Evolutionary conservation across 768 basidiomycete species (phyloP).

Genomic region (Boletus reticuloceps): DNA sequence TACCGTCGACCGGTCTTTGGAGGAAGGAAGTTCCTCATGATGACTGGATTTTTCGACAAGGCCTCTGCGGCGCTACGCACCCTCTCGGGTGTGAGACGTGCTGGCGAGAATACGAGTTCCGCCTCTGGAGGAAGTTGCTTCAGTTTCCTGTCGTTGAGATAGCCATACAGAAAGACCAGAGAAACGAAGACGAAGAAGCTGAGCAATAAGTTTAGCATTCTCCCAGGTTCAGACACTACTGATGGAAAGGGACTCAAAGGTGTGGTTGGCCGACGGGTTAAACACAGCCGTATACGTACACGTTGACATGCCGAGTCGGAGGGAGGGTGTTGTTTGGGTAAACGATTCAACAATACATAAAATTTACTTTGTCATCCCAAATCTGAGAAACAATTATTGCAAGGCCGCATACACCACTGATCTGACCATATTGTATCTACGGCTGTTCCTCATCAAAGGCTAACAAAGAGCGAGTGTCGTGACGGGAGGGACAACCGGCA

Average conservation of each 20-base stretch:
- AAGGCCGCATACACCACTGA: no score
- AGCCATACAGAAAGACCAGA: conserved; percentile 36
- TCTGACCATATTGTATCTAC: background rate
- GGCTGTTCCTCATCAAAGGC: background rate
- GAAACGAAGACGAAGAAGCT: conserved; percentile 2
- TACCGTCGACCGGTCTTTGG: conserved; percentile 72
- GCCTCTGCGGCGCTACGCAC: conserved; percentile 39
- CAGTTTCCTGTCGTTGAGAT: conserved; percentile 55
- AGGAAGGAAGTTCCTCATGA: conserved; percentile 49
- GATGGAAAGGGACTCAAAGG: background rate
- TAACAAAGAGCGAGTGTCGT: background rate
- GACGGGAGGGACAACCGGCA: background rate
- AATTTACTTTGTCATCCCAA: no score
- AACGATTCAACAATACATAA: no score
- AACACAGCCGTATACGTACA: background rate
- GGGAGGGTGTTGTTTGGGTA: background rate
- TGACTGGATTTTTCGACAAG: conserved; percentile 34
- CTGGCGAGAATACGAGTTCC: conserved; percentile 44
- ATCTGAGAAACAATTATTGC: no score
- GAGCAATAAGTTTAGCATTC: conserved; percentile 18
- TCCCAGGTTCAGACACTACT: background rate
- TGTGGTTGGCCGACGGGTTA: background rate
- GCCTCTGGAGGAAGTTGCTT: conserved; percentile 48
- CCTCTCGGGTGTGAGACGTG: conserved; percentile 45
- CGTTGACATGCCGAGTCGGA: background rate